Conservation (phyloP, 495 filamentous ascomycete species). For the Aspergillus nidulans region DNA sequence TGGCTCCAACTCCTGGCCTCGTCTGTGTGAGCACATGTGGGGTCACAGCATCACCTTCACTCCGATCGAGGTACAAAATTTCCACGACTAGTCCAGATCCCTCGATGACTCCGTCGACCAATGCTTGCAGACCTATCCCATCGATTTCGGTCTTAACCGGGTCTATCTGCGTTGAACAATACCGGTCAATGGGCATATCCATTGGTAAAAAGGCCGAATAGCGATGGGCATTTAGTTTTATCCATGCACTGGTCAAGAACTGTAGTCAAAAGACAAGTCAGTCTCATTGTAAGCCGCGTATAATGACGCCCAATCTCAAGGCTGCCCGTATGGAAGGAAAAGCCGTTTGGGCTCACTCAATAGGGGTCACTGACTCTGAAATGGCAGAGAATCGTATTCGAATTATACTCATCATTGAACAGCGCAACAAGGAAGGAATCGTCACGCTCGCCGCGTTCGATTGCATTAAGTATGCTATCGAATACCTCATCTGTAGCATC, state of each 20-base stretch:
- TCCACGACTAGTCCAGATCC: conserved; percentile 71
- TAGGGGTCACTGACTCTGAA: conserved; percentile 49
- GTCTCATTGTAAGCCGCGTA: conserved; percentile 13
- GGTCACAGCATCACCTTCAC: conserved; percentile 73
- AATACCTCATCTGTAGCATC: conserved; percentile 69
- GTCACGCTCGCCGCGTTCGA: conserved; percentile 52
- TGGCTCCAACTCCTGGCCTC: conserved; percentile 49
- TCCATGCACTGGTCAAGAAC: conserved; percentile 81
- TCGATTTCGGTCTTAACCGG: conserved; percentile 81
- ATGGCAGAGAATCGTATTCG: conserved; percentile 70
- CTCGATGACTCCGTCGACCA: conserved; percentile 76
- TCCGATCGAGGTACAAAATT: conserved; percentile 88
- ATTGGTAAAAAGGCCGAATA: conserved; percentile 66
- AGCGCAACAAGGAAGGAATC: conserved; percentile 59
- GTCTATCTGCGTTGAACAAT: conserved; percentile 67
- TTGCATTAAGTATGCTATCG: conserved; percentile 46
- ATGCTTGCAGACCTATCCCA: conserved; percentile 70
- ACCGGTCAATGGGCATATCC: conserved; percentile 55
- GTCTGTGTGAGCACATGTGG: conserved; percentile 62
- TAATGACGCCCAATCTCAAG: neutral
- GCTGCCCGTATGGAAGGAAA: neutral
- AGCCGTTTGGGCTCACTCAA: neutral
- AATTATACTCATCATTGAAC: conserved; percentile 68
- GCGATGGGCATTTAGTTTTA: conserved; percentile 64
- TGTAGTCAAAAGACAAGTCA: conserved; percentile 32